These are phyloP conservation scores for Rhodotorula sp. DNA, from an alignment of 1,284 basidiomycete genomes.

Conservation along the genomic window DNA sequence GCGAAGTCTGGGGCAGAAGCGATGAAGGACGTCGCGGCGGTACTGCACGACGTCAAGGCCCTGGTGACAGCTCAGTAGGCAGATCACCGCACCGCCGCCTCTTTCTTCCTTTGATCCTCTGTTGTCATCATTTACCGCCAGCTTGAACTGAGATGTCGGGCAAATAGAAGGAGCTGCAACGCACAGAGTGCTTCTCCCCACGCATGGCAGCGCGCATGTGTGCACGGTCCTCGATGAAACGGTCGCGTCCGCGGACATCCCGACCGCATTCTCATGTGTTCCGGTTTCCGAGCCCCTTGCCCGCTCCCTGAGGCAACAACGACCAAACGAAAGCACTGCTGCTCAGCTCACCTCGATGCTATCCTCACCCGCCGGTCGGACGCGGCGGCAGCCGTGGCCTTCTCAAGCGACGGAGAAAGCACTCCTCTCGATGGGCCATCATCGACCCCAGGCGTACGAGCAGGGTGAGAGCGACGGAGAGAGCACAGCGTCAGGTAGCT, in stretches of 20 bases:
- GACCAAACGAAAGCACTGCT: background rate
- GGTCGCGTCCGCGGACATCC: too few relatives aligned
- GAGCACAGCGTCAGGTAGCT: background rate
- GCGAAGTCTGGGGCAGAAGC: background rate
- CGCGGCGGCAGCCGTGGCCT: background rate
- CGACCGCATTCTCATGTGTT: too few relatives aligned
- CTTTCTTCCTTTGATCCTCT: too few relatives aligned
- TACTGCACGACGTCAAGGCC: constrained; percentile 20
- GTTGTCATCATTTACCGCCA: too few relatives aligned
- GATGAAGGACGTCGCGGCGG: background rate
- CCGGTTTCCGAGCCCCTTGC: too few relatives aligned
- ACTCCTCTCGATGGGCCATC: background rate
- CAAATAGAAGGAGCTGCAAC: too few relatives aligned
- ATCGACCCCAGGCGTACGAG: background rate
- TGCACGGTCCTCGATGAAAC: too few relatives aligned
- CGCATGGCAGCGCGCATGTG: too few relatives aligned
- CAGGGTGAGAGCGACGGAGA: background rate
- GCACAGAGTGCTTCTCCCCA: too few relatives aligned
- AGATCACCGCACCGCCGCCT: too few relatives aligned
- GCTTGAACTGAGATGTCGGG: too few relatives aligned
- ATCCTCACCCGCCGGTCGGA: background rate
- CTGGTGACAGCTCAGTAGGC: background rate
- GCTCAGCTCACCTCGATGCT: background rate
- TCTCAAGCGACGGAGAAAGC: background rate
- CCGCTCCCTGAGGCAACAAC: too few relatives aligned